A percentile compares a stretch with the other conserved stretches of the same genome.
phyloP scores from a whole-genome alignment of 257 asterid species.

The Datura wrightii region DNA sequence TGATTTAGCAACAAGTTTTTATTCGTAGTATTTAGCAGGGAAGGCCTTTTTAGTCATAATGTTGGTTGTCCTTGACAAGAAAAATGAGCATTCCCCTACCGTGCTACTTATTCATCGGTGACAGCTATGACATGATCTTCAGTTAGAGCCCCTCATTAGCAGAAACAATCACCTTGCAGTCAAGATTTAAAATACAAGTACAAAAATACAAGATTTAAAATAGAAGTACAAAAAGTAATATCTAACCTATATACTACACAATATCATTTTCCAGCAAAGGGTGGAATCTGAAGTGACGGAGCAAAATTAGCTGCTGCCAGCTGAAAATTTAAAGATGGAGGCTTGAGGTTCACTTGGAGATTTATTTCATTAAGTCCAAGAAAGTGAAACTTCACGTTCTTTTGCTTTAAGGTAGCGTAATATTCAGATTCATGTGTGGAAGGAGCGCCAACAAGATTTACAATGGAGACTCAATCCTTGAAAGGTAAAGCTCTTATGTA shows the following conservation, averaged over 20 bases:
- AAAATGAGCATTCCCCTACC: background rate
- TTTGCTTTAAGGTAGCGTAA: background rate
- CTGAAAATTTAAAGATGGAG: conserved; percentile 3
- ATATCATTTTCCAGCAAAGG: background rate
- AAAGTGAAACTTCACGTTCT: background rate
- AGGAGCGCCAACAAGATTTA: background rate
- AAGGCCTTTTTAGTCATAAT: background rate
- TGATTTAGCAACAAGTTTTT: background rate
- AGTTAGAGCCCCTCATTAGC: conserved; percentile 55
- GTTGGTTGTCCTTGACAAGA: background rate
- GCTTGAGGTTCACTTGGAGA: background rate
- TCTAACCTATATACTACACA: background rate
- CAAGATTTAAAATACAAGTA: conserved; percentile 20
- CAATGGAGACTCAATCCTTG: background rate
- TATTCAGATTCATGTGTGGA: background rate
- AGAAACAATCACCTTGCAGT: conserved; percentile 45
- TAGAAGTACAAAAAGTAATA: background rate
- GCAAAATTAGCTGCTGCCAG: background rate
- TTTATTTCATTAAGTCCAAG: background rate
- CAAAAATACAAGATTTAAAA: too few relatives aligned
- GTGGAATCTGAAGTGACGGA: background rate
- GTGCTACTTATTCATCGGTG: conserved; percentile 30
- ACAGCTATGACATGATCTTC: conserved; percentile 60
- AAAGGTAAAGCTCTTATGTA: background rate
- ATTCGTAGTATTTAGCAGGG: background rate